These are phyloP conservation scores for Mucor piriformis DNA, from an alignment of 371 early-diverging fungal genomes.

Conservation along the genomic window DNA sequence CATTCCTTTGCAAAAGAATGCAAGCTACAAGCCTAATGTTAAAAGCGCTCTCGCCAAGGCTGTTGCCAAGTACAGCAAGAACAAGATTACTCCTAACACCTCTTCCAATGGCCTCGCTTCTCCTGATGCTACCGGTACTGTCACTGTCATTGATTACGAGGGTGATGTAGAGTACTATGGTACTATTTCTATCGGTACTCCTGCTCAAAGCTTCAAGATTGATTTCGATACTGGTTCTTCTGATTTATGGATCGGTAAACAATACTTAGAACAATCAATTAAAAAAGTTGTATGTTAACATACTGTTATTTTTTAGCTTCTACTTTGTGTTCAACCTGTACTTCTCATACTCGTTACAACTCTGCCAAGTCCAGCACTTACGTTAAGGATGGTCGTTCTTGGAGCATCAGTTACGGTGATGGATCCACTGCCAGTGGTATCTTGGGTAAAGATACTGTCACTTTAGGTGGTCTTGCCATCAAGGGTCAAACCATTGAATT, in stretches of 20 bases:
- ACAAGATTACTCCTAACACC: neutral
- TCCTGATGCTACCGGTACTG: neutral
- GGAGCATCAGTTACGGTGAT: conserved; percentile 55
- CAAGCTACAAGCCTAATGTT: conserved; percentile 19
- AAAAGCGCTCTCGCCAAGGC: conserved; percentile 17
- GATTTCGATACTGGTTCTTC: conserved; percentile 78
- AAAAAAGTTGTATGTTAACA: too few relatives aligned
- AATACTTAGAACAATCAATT: too few relatives aligned
- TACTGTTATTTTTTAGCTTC: too few relatives aligned
- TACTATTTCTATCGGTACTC: conserved; percentile 62
- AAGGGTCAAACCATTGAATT: conserved; percentile 28
- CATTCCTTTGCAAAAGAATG: conserved; percentile 20
- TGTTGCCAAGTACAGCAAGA: conserved; percentile 20
- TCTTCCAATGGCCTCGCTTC: neutral
- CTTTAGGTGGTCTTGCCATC: conserved; percentile 29
- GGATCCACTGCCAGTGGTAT: conserved; percentile 40
- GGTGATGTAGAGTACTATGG: conserved; percentile 57
- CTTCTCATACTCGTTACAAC: conserved; percentile 40
- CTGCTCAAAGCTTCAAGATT: conserved; percentile 62
- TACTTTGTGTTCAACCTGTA: too few relatives aligned
- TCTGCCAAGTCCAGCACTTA: conserved; percentile 48
- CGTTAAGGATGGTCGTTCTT: conserved; percentile 38
- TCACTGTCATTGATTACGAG: conserved; percentile 25
- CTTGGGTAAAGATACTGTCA: conserved; percentile 28
- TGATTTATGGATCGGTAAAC: conserved; percentile 61